Evolutionary conservation across 208 protist genomes (phyloP).

Genomic region (Porcisia hertigi): DNA sequence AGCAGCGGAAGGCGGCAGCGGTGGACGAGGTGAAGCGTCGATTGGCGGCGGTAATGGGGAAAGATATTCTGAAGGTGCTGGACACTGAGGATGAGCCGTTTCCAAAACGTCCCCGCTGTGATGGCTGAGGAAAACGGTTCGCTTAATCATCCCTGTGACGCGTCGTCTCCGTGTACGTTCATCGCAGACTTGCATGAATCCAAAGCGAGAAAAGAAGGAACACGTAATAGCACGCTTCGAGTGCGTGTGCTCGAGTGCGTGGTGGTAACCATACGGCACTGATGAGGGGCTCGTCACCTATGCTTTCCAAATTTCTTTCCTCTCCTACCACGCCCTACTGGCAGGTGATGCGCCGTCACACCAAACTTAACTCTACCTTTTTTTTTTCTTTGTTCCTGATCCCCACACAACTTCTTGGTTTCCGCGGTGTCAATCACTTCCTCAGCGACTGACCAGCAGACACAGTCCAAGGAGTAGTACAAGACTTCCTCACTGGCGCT

Average conservation of each 20-base stretch:
- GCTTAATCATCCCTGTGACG: neutral
- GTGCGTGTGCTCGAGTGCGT: neutral
- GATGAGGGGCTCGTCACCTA: neutral
- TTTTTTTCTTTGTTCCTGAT: constrained; percentile 10
- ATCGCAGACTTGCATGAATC: neutral
- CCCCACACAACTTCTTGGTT: neutral
- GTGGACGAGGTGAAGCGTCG: constrained; percentile 50
- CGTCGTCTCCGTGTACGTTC: neutral
- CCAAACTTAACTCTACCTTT: neutral
- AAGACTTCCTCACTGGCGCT: neutral
- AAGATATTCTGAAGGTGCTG: constrained; percentile 31
- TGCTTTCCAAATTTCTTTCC: too few relatives aligned
- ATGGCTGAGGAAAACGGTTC: neutral
- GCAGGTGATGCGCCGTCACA: neutral
- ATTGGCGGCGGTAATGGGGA: constrained; percentile 37
- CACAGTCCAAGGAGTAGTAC: neutral
- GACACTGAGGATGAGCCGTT: constrained; percentile 15
- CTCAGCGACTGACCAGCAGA: neutral
- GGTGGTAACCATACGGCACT: neutral
- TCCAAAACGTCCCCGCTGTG: constrained; percentile 19
- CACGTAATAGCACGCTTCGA: too few relatives aligned
- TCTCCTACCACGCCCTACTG: neutral
- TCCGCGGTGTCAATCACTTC: neutral
- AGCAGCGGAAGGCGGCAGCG: constrained; percentile 26
- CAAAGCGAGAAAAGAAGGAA: neutral